Base-by-base conservation (phyloP, 257 asterid species). In the Galeopsis tetrahit region DNA sequence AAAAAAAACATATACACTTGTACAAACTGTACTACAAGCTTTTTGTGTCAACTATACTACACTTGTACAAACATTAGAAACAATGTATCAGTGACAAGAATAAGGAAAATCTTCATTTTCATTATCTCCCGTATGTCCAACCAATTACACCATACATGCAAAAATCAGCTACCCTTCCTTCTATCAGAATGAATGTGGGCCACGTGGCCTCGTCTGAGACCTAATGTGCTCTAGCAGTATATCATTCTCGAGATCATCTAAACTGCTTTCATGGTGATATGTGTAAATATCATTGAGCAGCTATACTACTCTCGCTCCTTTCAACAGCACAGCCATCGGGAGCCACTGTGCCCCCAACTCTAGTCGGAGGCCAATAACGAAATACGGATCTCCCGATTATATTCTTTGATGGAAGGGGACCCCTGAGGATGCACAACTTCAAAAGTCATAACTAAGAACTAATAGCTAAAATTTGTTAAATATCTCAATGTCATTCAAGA, bases 311-410 rank as follows among this genome's bases (percentile, higher is more conserved):
- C 60, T 83, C 82, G 63, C 77, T 82, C 69, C 79, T 78, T 75
- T 85, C 90, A 71, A 76, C 34, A 9, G 81, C 88, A 73, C 97
- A 91, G 68, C 90, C 80, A 39, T 82, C 84, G 0, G 96, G 88
- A 33, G 43, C 77, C 68, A 94, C 84, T 3, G 98, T 94, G 44
- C 92, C 87, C n/a, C 96, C 96, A 34, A 84, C 77, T 81, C 99
- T 86, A 31, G 71, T 40, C 8, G 90, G 96, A 73, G 98, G 98
- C 98, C 98, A 93, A 72, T 93, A 93, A 36, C 96, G 89, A 33
- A 93, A 81, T 33, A 93, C 78, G 0, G 98, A 90, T 86, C 97
- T 82, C 40, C 98, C 98, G 2, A 93, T 74, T 42, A 93, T 89
- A 69, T 89, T 90, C 87, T 87, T 87, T 13, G 90, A 75, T 42